Evolutionary conservation across 352 stramenopile genomes (phyloP), one percentile per base, ranked within the genome.

Genomic region (Phytophthora agathidicida): DNA sequence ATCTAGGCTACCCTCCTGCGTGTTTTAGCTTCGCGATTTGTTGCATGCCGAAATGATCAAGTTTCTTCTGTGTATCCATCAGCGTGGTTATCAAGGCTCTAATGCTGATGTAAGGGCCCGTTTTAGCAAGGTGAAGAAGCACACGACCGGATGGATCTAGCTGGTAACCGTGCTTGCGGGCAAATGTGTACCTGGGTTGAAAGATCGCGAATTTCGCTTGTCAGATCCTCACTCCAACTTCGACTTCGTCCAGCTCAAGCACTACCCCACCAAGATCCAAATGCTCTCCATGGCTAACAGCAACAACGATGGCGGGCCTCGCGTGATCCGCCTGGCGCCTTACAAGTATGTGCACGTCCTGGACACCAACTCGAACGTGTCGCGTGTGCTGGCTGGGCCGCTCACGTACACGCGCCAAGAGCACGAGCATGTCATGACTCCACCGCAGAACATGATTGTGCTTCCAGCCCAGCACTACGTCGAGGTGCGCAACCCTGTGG

Each of bases 301-400:
- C 39, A 64, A n/a, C 38, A 68, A 65, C 7, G 71, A 68, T 42
- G 73, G 66, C 23, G 78, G 80, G 10, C 78, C 80, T 16, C 83
- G 80, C 44, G 84, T 93, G 36, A 88, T 93, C 43, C 82, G 80
- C 45, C 67, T 93, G 17, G 65, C 84, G 36, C 81, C 84, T 0
- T 91, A 93, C 78, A 89, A 93, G 60, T 93, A 91, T 45, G 76
- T 93, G 1, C 78, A 93, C 54, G 76, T 93, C 57, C 84, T 91
- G 6, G 84, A 93, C 69, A 93, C 84, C 53, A 93, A 93, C 76
- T 88, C 79, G 38, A 93, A 93, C 41, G 82, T 93, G 13, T 86
- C 84, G 26, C 81, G 84, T 49, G 84, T 93, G 65, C 75, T 93
- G 51, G 83, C 74, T 0, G 84, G 84, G 0, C 84, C 84, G 41